Percentiles rank a stretch among this genome's conserved stretches.
These are phyloP conservation scores for Yarrowia divulgata DNA, from an alignment of 805 yeast genomes.

Conservation along the genomic window DNA sequence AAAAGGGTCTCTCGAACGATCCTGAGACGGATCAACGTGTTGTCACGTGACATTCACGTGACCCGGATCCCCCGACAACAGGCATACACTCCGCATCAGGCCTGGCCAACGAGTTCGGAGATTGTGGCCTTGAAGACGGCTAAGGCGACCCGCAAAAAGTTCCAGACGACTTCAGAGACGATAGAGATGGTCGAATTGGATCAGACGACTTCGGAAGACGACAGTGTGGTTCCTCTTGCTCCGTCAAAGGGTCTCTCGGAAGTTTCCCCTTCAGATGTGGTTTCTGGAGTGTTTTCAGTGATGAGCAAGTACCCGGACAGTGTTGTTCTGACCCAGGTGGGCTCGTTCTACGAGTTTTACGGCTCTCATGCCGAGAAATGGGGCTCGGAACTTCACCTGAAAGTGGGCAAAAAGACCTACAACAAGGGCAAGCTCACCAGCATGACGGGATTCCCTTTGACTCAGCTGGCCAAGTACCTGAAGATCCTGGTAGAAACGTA, in stretches of 20 bases:
- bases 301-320: conserved; percentile 54
- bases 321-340: conserved; percentile 80
- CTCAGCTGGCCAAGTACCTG: conserved; percentile 74
- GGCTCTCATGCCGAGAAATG: conserved; percentile 83
- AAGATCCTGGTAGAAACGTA: conserved; percentile 73
- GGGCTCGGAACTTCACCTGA: conserved; percentile 74
- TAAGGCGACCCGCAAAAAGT: not conserved
- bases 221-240: not conserved
- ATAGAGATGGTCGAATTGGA: not conserved
- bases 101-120: conserved; percentile 29
- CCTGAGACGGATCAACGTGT: not conserved
- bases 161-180: conserved; percentile 11
- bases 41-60: conserved; percentile 10
- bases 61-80: not conserved
- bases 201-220: not conserved
- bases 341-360: conserved; percentile 60
- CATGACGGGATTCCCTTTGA: conserved; percentile 91
- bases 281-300: conserved; percentile 19
- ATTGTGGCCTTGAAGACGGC: conserved; percentile 9
- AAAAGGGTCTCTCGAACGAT: not conserved
- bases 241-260: conserved; percentile 14
- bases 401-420: conserved; percentile 58
- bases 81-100: not conserved
- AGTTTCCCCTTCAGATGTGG: not conserved
- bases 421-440: conserved; percentile 54